Percentiles rank a stretch among this genome's conserved stretches.
Conservation (phyloP, 345 rosid species). For the Erodium maritimum region DNA sequence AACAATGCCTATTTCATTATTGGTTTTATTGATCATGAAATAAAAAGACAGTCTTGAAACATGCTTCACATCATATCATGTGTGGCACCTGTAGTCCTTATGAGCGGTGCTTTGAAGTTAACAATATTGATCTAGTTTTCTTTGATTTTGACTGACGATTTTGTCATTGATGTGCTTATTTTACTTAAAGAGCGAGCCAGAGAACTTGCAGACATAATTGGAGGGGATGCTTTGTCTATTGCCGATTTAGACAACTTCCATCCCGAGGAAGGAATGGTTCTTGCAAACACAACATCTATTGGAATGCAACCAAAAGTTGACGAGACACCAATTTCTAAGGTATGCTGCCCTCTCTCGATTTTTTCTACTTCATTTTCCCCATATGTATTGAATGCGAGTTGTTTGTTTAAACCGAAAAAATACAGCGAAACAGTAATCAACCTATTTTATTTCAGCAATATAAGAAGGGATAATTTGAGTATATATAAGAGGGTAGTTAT, state of each 20-base stretch:
- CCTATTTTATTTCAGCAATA: too few relatives aligned
- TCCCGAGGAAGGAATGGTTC: slow-evolving; percentile 71
- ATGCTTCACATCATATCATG: background rate
- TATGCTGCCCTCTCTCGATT: slow-evolving; percentile 12
- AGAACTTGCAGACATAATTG: slow-evolving; percentile 63
- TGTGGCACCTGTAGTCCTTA: too few relatives aligned
- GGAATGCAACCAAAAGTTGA: slow-evolving; percentile 91
- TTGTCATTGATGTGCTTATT: slow-evolving; percentile 4
- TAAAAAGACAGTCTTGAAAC: background rate
- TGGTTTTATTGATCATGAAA: background rate
- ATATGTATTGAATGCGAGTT: too few relatives aligned
- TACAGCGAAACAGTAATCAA: background rate
- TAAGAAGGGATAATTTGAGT: too few relatives aligned
- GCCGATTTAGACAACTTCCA: slow-evolving; percentile 52
- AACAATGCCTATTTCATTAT: background rate
- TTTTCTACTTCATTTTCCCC: background rate
- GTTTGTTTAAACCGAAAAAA: background rate
- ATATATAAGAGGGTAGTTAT: background rate
- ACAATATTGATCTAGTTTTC: slow-evolving; percentile 2
- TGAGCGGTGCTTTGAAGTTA: background rate
- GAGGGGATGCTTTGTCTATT: slow-evolving; percentile 69
- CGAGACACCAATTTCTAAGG: slow-evolving; percentile 85
- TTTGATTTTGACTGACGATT: slow-evolving; percentile 8
- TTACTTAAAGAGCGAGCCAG: slow-evolving; percentile 48
- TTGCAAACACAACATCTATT: slow-evolving; percentile 82